Base-by-base conservation (phyloP, 148 eudicot genomes). In the Silene uniflora region DNA sequence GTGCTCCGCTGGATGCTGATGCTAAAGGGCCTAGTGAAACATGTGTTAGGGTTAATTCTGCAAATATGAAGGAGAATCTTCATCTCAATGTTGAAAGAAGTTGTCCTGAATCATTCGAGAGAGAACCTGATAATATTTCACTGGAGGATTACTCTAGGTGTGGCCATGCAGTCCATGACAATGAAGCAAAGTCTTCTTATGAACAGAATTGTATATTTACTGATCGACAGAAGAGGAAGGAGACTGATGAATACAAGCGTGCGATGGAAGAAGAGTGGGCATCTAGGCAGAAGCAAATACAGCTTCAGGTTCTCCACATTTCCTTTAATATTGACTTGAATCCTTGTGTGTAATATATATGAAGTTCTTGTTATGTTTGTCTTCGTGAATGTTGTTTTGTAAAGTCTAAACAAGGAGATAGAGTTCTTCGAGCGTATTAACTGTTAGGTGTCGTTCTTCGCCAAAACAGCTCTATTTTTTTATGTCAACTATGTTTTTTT, bases 231-330 rank as follows among this genome's bases (percentile, higher is more conserved):
- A 92, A 85, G 87, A 86, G 85, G 3, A 95, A 95, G 88, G 93
- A 95, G 86, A 95, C 96, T 18, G 92, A 87, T 79, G 98, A 83
- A 81, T 95, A 90, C 75, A 90, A 90, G 74, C 90, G 81, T 71
- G 97, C 96, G 56, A 66, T 82, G 83, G 96, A 90, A 83, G 88
- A 88, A 89, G 97, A 92, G 73, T 82, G 75, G 91, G 92, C 85
- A 81, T 75, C 93, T 49, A 86, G 97, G 77, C 84, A 88, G 83
- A 75, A 67, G 66, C 91, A 86, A 22, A 68, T 92, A 79, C 82
- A 77, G 76, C 79, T 84, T 79, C 92, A 94, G 93, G 98, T 93
- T 64, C 74, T 72, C n/a, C 42, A 3, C 71, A 39, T 80, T 42
- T 63, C 10, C 6, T 54, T 13, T 35, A 2, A 24, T 75, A 46